Base-by-base conservation (phyloP, 176 grass and related monocot genomes). In the Musa itinerans region DNA sequence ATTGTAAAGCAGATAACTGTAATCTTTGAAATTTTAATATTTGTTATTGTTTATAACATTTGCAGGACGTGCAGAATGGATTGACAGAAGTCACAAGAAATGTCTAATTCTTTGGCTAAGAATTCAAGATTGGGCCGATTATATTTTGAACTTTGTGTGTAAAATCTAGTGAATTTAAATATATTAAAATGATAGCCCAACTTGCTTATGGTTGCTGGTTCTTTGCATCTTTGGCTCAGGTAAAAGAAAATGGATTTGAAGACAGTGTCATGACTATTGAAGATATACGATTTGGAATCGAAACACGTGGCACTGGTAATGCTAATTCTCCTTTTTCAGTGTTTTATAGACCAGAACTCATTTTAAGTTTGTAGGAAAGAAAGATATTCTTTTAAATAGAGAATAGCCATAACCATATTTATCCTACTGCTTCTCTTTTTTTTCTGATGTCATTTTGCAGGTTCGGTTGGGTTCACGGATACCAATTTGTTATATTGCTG, bases 91-190 rank as follows among this genome's bases (percentile, higher is more conserved):
- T 78, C 90, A 99, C 64, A 94, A 86, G 72, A 99, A 89, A 79
- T 99, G 95, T 81, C 84, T 99, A 19, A 79, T 99, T 77, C 95
- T 99, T 86, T 94, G 95, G 88, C 54, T 99, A 64, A 75, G 91
- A 78, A 92, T 99, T 75, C 88, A 99, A 85, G 95, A 94, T 82
- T 99, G 95, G 91, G 95, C 95, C 57, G 87, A 83, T 72, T 83
- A 88, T 65, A 99, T 99, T 91, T 43, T 89, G 15, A 91, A 90
- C 75, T 94, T 99, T 88, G 95, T 94, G 88, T 51, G 90, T 71
- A 17, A 43, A 55, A n/a, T 9, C 53, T 58, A 2, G 14, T 43
- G 52, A 43, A 43, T 43, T 43, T 43, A 43, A 43, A 43, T 6
- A 43, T 43, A 43, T 43, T 43, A 43, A 43, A 43, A 43, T 43